Evolutionary conservation across 2,329 filamentous ascomycete genomes (phyloP).

Genomic region (Drechslera avenae): DNA sequence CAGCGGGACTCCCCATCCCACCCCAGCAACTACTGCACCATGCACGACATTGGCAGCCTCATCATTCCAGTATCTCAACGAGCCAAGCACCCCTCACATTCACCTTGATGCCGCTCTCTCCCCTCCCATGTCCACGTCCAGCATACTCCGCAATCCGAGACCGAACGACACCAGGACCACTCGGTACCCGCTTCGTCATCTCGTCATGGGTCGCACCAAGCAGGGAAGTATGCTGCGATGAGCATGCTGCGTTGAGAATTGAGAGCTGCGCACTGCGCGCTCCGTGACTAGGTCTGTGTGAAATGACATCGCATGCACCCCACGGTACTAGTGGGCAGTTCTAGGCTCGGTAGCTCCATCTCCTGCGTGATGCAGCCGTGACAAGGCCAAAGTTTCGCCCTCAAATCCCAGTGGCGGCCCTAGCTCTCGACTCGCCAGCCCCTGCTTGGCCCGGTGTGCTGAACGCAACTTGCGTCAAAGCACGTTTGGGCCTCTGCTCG

Average conservation of each 20-base stretch:
- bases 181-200: neutral
- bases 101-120: too few species aligned
- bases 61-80: too few species aligned
- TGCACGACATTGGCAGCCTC: too few species aligned
- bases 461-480: constrained; percentile 35
- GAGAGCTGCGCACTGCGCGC: constrained; percentile 25
- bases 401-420: constrained; percentile 21
- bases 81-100: too few species aligned
- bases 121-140: neutral
- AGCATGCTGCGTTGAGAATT: constrained; percentile 9
- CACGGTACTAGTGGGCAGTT: constrained; percentile 31
- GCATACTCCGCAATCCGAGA: neutral
- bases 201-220: constrained; percentile 2
- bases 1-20: neutral
- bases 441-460: constrained; percentile 32
- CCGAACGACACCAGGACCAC: constrained; percentile 3
- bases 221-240: constrained; percentile 1
- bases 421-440: constrained; percentile 34
- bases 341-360: constrained; percentile 31
- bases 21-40: too few species aligned
- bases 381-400: constrained; percentile 15
- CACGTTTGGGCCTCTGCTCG: constrained; percentile 37
- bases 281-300: constrained; percentile 28
- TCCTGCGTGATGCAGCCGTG: constrained; percentile 37
- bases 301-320: constrained; percentile 34